Base-by-base conservation (phyloP, 148 eudicot genomes). In the Spergularia marina region DNA sequence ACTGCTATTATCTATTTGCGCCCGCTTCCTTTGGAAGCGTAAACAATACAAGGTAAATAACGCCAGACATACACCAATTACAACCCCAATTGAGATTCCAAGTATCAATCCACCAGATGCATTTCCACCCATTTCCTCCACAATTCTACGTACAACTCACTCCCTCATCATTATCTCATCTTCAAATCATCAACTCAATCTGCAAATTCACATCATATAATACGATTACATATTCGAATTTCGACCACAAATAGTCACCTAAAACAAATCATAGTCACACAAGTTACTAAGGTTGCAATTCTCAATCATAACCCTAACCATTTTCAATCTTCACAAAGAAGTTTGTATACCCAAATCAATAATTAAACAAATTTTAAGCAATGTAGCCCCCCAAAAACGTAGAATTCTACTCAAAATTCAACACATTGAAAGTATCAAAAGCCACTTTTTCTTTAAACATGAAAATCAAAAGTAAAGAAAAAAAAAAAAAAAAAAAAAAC, bases 11-110 rank as follows among this genome's bases (percentile, higher is more conserved):
- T 89, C 90, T 68, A 89, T 83, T 75, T 88, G 92, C 0, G 87
- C 81, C 7, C 75, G 84, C 77, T 83, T 94, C 83, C 83, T 79
- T 25, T 86, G 97, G 72, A 80, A 88, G 78, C 94, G 84, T 71
- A 90, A 53, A 82, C 93, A 91, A 68, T 87, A 82, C 47, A 94
- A 61, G 21, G 89, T 86, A 68, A 79, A 69, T 67, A 90, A 34
- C 9, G 98, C 98, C 83, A 87, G 80, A 74, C 84, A 74, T 39
- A 90, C 83, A 70, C 98, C 98, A 53, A 94, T 86, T 21, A 94
- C 98, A 18, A 94, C 88, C 36, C 98, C 98, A 55, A 91, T 91
- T 12, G 98, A 91, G 70, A 91, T 81, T 54, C 98, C 98, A 60
- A 89, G 77, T 53, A 91, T 86, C 83, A 93, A 82, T 9, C 90